Conservation (phyloP, 495 filamentous ascomycete species). For the Extremus antarcticus region DNA sequence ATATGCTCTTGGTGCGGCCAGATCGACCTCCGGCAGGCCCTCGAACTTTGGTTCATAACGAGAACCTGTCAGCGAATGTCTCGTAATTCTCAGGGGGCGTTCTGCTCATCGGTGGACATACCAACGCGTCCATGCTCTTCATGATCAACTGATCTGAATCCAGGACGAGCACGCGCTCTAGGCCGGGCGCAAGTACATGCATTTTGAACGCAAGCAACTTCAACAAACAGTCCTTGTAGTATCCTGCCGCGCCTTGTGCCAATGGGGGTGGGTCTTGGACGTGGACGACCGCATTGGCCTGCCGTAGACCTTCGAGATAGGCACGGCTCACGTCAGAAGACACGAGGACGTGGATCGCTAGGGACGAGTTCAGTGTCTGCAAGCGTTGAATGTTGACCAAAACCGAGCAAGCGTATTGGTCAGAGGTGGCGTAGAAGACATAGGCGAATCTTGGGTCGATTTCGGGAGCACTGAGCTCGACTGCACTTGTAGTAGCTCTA, state of each 20-base stretch:
- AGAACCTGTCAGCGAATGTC: too few relatives aligned
- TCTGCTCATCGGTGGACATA: too few relatives aligned
- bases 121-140: slow-evolving; percentile 27
- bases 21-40: slow-evolving; percentile 25
- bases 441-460: slow-evolving; percentile 18
- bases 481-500: not conserved
- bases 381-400: slow-evolving; percentile 30
- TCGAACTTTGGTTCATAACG: too few relatives aligned
- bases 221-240: slow-evolving; percentile 27
- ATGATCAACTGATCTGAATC: slow-evolving; percentile 31
- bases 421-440: slow-evolving; percentile 30
- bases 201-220: slow-evolving; percentile 28
- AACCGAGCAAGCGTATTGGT: slow-evolving; percentile 29
- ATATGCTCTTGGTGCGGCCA: slow-evolving; percentile 31
- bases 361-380: slow-evolving; percentile 15
- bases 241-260: not conserved
- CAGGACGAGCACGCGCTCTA: slow-evolving; percentile 25
- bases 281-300: slow-evolving; percentile 13
- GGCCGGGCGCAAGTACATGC: slow-evolving; percentile 20
- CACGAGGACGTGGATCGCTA: slow-evolving; percentile 25
- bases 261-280: slow-evolving; percentile 18
- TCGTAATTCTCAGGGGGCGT: too few relatives aligned
- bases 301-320: slow-evolving; percentile 5
- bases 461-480: too few relatives aligned
- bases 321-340: slow-evolving; percentile 3